These are phyloP conservation scores for Prosopis cineraria DNA, from an alignment of 306 rosid genomes.

Conservation along the genomic window DNA sequence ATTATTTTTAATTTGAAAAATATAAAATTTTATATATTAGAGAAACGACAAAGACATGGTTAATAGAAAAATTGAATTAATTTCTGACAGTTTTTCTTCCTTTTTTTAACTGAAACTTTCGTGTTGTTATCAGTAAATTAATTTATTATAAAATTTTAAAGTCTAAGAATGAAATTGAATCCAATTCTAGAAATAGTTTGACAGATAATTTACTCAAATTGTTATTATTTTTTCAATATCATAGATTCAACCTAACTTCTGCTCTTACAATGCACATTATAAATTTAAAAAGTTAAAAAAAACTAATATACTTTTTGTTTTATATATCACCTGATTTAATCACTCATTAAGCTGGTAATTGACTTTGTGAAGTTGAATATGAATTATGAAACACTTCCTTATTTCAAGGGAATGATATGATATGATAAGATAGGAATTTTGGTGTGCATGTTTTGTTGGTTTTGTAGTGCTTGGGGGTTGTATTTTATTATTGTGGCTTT, in stretches of 20 bases:
- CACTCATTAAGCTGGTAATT: not conserved
- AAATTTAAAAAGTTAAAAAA: not conserved
- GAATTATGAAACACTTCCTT: not conserved
- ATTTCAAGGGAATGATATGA: not conserved
- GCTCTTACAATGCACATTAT: not conserved
- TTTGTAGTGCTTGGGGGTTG: not conserved
- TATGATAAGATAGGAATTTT: not conserved
- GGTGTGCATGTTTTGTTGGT: not conserved
- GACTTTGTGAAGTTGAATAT: not conserved
- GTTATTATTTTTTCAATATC: not conserved
- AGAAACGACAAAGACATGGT: too few relatives aligned
- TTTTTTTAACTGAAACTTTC: not conserved
- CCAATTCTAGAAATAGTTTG: not conserved
- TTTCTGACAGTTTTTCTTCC: too few relatives aligned
- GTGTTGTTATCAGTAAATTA: too few relatives aligned
- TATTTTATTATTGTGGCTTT: conserved; percentile 23
- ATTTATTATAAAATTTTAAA: not conserved
- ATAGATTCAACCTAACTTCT: too few relatives aligned
- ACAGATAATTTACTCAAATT: not conserved
- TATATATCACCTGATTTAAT: too few relatives aligned
- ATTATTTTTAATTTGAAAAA: not conserved
- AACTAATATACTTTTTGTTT: too few relatives aligned
- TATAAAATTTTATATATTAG: not conserved
- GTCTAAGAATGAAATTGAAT: not conserved
- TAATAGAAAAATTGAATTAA: too few relatives aligned